These are phyloP conservation scores for Xylaria sp. DNA, from an alignment of 2,329 filamentous ascomycete genomes.

Conservation along the genomic window DNA sequence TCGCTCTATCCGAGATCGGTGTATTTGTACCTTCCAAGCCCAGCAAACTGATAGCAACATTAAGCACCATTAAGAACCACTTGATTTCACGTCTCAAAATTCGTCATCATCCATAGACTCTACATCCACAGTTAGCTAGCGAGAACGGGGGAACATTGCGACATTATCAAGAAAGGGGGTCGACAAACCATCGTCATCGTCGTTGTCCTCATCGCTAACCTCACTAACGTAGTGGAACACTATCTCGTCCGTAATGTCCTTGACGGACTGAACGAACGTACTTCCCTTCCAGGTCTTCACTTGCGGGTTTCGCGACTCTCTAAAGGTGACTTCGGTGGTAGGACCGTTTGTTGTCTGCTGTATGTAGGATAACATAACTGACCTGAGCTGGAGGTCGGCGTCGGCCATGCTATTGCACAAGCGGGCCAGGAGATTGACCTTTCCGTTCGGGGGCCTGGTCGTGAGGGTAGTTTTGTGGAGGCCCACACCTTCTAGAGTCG, in stretches of 20 bases:
- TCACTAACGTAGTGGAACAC: background rate
- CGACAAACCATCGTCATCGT: slow-evolving; percentile 25
- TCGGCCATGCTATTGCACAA: slow-evolving; percentile 54
- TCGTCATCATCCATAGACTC: slow-evolving; percentile 17
- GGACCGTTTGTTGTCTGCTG: slow-evolving; percentile 36
- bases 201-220: slow-evolving; percentile 11
- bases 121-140: background rate
- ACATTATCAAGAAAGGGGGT: background rate
- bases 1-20: no score
- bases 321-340: background rate
- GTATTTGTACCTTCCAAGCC: background rate
- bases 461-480: slow-evolving; percentile 58
- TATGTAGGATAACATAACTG: slow-evolving; percentile 50
- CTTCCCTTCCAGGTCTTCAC: slow-evolving; percentile 30
- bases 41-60: background rate
- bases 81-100: no score
- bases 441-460: slow-evolving; percentile 5
- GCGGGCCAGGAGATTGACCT: slow-evolving; percentile 54
- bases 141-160: background rate
- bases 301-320: background rate
- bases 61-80: no score
- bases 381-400: slow-evolving; percentile 50
- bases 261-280: slow-evolving; percentile 24
- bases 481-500: slow-evolving; percentile 57
- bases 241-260: slow-evolving; percentile 28